Evolutionary conservation across 768 basidiomycete genomes (phyloP).

Genomic region (Tricholomella constricta): DNA sequence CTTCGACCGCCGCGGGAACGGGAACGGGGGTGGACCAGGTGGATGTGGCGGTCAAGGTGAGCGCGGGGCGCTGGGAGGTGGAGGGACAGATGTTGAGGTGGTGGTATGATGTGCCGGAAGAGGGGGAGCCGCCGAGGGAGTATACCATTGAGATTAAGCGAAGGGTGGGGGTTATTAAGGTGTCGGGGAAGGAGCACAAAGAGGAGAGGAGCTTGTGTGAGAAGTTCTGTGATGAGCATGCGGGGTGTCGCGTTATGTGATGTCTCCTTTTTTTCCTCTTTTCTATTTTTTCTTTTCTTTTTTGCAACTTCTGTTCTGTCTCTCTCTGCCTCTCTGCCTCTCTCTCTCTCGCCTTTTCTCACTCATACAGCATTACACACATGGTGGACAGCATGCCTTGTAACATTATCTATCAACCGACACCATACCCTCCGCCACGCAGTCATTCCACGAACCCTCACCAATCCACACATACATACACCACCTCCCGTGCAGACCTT

Average conservation of each 20-base stretch:
- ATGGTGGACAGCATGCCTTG: too few species aligned
- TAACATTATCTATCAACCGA: too few species aligned
- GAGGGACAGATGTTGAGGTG: constrained; percentile 53
- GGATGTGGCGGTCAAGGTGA: constrained; percentile 48
- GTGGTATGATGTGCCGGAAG: constrained; percentile 52
- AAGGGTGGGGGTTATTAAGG: constrained; percentile 30
- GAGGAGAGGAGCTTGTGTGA: constrained; percentile 19
- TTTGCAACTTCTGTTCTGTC: not conserved
- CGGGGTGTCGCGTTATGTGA: constrained; percentile 26
- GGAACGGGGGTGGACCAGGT: constrained; percentile 27
- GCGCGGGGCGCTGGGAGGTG: constrained; percentile 43
- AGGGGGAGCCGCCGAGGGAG: constrained; percentile 33
- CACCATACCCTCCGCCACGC: too few species aligned
- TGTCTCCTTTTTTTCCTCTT: not conserved
- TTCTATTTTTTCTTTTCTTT: not conserved
- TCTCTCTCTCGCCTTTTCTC: not conserved
- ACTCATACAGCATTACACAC: too few species aligned
- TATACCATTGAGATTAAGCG: constrained; percentile 40
- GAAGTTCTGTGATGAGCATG: constrained; percentile 21
- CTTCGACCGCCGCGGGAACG: not conserved
- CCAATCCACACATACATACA: too few species aligned
- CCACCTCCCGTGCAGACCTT: too few species aligned
- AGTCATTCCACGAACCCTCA: too few species aligned
- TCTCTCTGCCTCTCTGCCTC: too few species aligned
- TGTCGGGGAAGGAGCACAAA: not conserved